These are phyloP conservation scores for Pleurotus platypus DNA, from an alignment of 768 basidiomycete genomes.

Conservation along the genomic window DNA sequence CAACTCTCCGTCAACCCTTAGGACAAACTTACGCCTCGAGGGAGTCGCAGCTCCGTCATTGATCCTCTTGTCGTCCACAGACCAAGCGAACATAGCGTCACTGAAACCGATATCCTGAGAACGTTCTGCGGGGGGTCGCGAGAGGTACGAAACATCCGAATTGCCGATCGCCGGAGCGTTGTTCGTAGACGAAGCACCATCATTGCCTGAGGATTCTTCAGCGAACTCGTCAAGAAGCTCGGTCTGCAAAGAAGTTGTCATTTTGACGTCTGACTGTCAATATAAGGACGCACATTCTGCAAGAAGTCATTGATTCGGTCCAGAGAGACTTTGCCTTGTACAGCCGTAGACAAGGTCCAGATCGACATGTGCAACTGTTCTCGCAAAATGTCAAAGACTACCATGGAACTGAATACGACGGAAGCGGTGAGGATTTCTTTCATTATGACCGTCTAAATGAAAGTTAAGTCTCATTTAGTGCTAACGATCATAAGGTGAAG, in stretches of 20 bases:
- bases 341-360: constrained; percentile 19
- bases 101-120: constrained; percentile 43
- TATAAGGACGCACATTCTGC: constrained; percentile 24
- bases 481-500: neutral
- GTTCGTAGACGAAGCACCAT: constrained; percentile 1
- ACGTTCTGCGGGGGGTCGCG: neutral
- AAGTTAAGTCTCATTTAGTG: neutral
- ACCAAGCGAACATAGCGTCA: constrained; percentile 57
- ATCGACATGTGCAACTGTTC: constrained; percentile 41
- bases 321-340: constrained; percentile 57
- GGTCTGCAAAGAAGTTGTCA: constrained; percentile 24
- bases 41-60: constrained; percentile 31
- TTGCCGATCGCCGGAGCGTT: neutral
- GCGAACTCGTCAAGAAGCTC: constrained; percentile 43
- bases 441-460: constrained; percentile 31
- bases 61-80: constrained; percentile 20
- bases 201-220: constrained; percentile 13
- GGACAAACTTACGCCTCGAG: constrained; percentile 42
- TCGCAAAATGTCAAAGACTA: constrained; percentile 61
- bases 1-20: constrained; percentile 49
- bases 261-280: neutral
- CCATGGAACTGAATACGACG: constrained; percentile 46
- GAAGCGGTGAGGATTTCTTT: constrained; percentile 35
- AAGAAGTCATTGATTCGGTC: constrained; percentile 46
- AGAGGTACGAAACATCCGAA: neutral